Conservation (phyloP, 495 filamentous ascomycete species). For the Haplographium delicatum region DNA sequence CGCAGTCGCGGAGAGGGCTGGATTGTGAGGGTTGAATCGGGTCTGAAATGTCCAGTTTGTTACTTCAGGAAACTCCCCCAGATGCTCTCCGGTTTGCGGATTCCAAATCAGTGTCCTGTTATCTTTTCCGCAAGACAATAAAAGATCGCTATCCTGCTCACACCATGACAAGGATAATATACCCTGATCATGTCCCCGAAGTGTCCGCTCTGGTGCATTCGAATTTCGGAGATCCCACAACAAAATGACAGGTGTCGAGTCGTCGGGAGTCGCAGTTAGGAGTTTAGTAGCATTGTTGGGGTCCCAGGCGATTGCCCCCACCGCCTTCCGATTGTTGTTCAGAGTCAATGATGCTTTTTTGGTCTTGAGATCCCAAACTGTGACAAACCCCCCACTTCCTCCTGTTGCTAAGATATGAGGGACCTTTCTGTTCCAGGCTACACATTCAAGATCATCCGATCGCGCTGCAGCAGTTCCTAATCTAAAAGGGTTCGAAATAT, state of each 20-base stretch:
- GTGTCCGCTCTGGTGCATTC: constrained; percentile 83
- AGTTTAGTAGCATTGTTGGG: constrained; percentile 91
- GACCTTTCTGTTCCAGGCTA: constrained; percentile 99
- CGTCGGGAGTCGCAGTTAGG: constrained; percentile 85
- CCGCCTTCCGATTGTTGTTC: constrained; percentile 91
- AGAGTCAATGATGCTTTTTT: constrained; percentile 95
- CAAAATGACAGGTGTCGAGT: constrained; percentile 81
- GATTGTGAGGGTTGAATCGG: constrained; percentile 89
- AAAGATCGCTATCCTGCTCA: constrained; percentile 78
- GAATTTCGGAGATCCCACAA: constrained; percentile 96
- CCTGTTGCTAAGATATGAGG: constrained; percentile 94
- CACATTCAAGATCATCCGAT: constrained; percentile 87
- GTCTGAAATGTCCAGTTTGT: constrained; percentile 99
- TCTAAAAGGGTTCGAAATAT: constrained; percentile 79
- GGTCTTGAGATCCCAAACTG: constrained; percentile 96
- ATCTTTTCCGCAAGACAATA: constrained; percentile 95
- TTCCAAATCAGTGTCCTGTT: constrained; percentile 97
- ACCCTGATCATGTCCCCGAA: constrained; percentile 86
- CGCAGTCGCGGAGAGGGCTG: constrained; percentile 83
- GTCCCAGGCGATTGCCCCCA: constrained; percentile 96
- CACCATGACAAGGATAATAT: constrained; percentile 97
- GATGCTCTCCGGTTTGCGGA: constrained; percentile 76
- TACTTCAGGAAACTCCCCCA: constrained; percentile 92
- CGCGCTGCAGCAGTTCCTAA: constrained; percentile 82
- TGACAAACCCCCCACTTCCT: constrained; percentile 90